Conservation (phyloP, 1,284 basidiomycete genomes). For the Fomitopsis palustris region DNA sequence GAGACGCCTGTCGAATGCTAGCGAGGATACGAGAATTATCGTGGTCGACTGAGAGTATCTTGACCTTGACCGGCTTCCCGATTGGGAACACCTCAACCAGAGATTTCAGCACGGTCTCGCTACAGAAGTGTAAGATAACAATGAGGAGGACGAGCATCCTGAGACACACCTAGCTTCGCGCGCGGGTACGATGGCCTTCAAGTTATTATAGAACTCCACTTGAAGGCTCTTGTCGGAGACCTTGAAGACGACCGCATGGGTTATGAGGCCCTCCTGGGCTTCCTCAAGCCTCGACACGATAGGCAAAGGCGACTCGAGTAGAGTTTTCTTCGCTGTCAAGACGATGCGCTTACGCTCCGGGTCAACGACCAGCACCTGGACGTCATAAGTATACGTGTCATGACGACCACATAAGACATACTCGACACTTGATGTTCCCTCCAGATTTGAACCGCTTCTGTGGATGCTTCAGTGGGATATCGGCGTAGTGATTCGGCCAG, state of each 20-base stretch:
- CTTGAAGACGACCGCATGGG: slow-evolving; percentile 84
- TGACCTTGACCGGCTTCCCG: slow-evolving; percentile 86
- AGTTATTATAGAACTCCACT: slow-evolving; percentile 88
- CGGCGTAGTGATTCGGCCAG: slow-evolving; percentile 95
- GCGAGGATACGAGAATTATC: slow-evolving; percentile 72
- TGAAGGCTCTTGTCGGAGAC: slow-evolving; percentile 76
- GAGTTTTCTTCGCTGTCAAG: slow-evolving; percentile 90
- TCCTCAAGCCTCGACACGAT: slow-evolving; percentile 68
- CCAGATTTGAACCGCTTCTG: slow-evolving; percentile 90
- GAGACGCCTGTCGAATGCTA: slow-evolving; percentile 82
- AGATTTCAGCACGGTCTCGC: slow-evolving; percentile 62
- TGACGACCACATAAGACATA: slow-evolving; percentile 33
- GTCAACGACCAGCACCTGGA: slow-evolving; percentile 84
- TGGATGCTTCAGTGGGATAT: slow-evolving; percentile 90
- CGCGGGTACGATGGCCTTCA: slow-evolving; percentile 81
- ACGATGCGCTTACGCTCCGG: slow-evolving; percentile 78
- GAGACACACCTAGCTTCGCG: slow-evolving; percentile 73
- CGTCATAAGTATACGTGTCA: slow-evolving; percentile 10
- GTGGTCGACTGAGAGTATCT: slow-evolving; percentile 72
- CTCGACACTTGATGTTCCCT: slow-evolving; percentile 81
- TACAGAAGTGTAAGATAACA: slow-evolving; percentile 23
- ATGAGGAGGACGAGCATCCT: slow-evolving; percentile 4
- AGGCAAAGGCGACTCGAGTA: slow-evolving; percentile 80
- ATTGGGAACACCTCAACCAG: slow-evolving; percentile 70
- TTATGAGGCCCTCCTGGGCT: slow-evolving; percentile 69